Evolutionary conservation across 306 rosid genomes (phyloP), one percentile per base, ranked within the genome.

Genomic region (Fagus sylvatica): DNA sequence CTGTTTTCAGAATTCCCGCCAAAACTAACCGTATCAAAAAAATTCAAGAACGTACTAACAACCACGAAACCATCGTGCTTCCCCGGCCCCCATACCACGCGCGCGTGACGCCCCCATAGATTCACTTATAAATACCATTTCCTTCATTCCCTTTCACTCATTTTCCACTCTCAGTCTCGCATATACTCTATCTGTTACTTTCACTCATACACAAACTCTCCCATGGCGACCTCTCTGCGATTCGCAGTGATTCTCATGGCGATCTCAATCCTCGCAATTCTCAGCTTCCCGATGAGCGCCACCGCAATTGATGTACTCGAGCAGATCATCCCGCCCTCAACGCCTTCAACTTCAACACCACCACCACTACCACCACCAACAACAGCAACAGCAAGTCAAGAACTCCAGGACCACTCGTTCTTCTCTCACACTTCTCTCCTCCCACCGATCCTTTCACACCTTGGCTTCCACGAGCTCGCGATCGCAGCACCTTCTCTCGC

Each of bases 391-490:
- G 2, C 83, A 80, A 70, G 64, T 32, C 82, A 81, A 30, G 89
- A 88, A 49, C 76, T 73, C 46, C 88, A 80, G 53, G 88, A 86
- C 34, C 86, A 86, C 65, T 76, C 90, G 71, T 81, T 86, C 82
- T 90, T 86, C 84, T 83, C 90, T 28, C 88, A 90, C 80, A 74
- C 86, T 6, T 53, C 88, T 1, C 82, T 85, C 34, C 91, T 90
- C 64, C 90, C 93, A 15, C 87, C 90, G 46, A 85, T 90, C 85
- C 77, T 90, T 70, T 87, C 93, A 28, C 91, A 87, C 74, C 93
- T 88, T 36, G 96, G 93, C 69, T 90, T 85, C 72, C 85, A 87
- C 46, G 89, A 90, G 73, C 87, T 90, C 0, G 90, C 93, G 17
- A 78, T 84, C 17, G 93, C 90, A 2, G 90, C 86, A 57, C 91